Conservation (phyloP, 257 asterid species). For the Capsicum pubescens region DNA sequence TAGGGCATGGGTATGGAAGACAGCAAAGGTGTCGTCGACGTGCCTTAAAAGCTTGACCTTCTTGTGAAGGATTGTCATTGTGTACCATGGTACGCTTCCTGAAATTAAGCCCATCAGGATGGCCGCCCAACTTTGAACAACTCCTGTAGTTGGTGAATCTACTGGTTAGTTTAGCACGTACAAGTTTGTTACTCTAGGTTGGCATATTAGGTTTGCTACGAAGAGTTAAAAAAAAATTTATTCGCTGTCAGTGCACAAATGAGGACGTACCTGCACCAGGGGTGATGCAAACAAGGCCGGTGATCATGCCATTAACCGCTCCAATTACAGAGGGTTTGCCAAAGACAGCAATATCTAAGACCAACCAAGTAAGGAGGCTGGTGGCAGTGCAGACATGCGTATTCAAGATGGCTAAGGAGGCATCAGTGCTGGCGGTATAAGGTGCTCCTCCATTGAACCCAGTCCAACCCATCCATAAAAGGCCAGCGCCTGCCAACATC, state of each 20-base stretch:
- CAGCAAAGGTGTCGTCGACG: slow-evolving; percentile 55
- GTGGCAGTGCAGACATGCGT: slow-evolving; percentile 65
- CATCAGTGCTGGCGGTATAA: slow-evolving; percentile 45
- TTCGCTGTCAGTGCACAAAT: background rate
- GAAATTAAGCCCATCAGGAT: slow-evolving; percentile 45
- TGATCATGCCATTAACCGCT: slow-evolving; percentile 56
- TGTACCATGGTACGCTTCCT: slow-evolving; percentile 51
- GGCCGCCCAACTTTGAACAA: slow-evolving; percentile 53
- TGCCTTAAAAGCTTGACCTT: slow-evolving; percentile 38
- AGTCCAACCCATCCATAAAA: slow-evolving; percentile 70
- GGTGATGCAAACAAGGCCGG: slow-evolving; percentile 66
- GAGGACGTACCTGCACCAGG: slow-evolving; percentile 54
- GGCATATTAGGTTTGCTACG: background rate
- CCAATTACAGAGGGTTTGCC: slow-evolving; percentile 63
- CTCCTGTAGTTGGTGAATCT: slow-evolving; percentile 32
- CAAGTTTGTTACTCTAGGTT: background rate
- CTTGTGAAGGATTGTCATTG: slow-evolving; percentile 44
- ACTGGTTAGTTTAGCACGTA: background rate
- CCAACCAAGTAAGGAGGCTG: slow-evolving; percentile 60
- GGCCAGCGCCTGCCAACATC: slow-evolving; percentile 63
- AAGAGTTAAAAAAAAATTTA: background rate
- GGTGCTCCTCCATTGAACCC: slow-evolving; percentile 78
- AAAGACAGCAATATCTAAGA: slow-evolving; percentile 44
- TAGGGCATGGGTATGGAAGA: slow-evolving; percentile 62
- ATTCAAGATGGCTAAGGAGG: slow-evolving; percentile 60